Conservation (phyloP, 805 yeast genomes). For the Schwanniomyces yamadae region DNA sequence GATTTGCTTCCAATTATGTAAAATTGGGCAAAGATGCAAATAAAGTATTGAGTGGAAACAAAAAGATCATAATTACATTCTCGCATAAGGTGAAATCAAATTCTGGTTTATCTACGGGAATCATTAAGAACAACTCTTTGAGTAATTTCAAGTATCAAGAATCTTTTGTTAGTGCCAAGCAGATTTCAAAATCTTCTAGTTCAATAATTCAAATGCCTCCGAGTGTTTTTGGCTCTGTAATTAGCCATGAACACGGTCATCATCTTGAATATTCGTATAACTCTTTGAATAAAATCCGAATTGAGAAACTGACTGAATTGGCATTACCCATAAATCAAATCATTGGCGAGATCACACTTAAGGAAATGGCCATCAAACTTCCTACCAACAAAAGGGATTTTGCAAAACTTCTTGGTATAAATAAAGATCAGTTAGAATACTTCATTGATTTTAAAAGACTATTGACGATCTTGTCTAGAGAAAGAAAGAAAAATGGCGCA, state of each 20-base stretch:
- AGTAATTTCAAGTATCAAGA: slow-evolving; percentile 17
- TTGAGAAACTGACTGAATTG: slow-evolving; percentile 40
- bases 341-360: slow-evolving; percentile 35
- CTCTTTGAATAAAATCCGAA: slow-evolving; percentile 43
- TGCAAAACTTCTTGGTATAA: slow-evolving; percentile 35
- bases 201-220: slow-evolving; percentile 18
- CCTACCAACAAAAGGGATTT: slow-evolving; percentile 53
- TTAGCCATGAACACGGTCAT: slow-evolving; percentile 16
- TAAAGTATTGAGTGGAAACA: slow-evolving; percentile 43
- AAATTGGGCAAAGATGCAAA: slow-evolving; percentile 58
- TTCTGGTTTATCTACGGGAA: background rate
- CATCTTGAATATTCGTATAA: slow-evolving; percentile 27
- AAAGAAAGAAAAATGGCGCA: slow-evolving; percentile 21
- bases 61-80: slow-evolving; percentile 54
- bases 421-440: slow-evolving; percentile 26
- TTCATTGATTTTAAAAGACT: slow-evolving; percentile 41
- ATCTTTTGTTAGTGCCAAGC: slow-evolving; percentile 18
- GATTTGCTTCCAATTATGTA: slow-evolving; percentile 79
- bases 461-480: slow-evolving; percentile 31
- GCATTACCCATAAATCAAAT: slow-evolving; percentile 27
- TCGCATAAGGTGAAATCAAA: slow-evolving; percentile 17
- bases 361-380: slow-evolving; percentile 54
- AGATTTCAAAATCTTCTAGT: slow-evolving; percentile 12
- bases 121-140: slow-evolving; percentile 1
- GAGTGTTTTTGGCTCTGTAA: slow-evolving; percentile 14